These are phyloP conservation scores for Alnus rubra DNA, from an alignment of 306 rosid genomes.

Conservation along the genomic window DNA sequence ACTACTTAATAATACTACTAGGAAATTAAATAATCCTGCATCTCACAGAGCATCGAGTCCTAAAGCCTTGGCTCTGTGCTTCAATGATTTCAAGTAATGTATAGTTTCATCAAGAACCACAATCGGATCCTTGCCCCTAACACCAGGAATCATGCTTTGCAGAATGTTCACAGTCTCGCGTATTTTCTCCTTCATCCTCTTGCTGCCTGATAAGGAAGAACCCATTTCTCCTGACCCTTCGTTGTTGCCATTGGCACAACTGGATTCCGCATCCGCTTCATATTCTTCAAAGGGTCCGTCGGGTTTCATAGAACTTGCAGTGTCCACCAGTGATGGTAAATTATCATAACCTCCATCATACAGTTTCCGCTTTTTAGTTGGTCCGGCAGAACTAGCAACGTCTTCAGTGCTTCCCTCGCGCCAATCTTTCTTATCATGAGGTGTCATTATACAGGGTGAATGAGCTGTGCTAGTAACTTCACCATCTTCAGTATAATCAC, in stretches of 20 bases:
- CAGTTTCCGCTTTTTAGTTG: constrained; percentile 65
- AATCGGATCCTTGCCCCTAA: constrained; percentile 63
- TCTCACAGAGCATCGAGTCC: constrained; percentile 55
- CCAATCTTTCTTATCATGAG: constrained; percentile 41
- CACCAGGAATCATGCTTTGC: constrained; percentile 76
- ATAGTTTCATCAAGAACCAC: constrained; percentile 88
- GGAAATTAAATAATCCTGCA: background rate
- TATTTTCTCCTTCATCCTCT: constrained; percentile 70
- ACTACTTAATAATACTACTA: constrained; percentile 20
- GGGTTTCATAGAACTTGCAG: constrained; percentile 58
- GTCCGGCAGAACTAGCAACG: constrained; percentile 68
- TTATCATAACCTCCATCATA: constrained; percentile 35
- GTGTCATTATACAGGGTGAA: constrained; percentile 77
- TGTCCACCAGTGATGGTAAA: constrained; percentile 47
- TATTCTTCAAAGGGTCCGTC: constrained; percentile 30
- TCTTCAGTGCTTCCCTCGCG: constrained; percentile 34
- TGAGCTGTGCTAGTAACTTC: constrained; percentile 98
- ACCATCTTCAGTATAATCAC: constrained; percentile 59
- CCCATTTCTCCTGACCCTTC: constrained; percentile 41
- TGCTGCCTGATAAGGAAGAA: constrained; percentile 37
- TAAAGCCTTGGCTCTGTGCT: constrained; percentile 57
- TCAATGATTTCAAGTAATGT: constrained; percentile 66
- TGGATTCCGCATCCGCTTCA: constrained; percentile 68
- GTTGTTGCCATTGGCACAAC: constrained; percentile 51
- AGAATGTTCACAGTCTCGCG: constrained; percentile 66